Conservation (phyloP, 2,329 filamentous ascomycete species). For the Aureobasidium vineae region DNA sequence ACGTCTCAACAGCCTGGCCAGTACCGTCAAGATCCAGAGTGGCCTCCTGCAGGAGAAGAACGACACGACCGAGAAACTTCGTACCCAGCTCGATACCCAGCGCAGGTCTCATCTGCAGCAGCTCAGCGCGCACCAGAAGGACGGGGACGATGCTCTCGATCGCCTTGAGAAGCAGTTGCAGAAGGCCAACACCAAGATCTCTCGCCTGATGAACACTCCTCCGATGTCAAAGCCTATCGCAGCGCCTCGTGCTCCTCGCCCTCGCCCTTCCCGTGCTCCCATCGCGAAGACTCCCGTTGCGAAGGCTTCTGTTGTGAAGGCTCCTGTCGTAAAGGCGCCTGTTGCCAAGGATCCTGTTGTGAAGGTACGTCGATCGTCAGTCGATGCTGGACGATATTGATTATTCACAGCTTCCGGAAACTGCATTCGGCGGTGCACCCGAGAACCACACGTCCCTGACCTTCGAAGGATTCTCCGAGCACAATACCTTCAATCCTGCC, state of each 20-base stretch:
- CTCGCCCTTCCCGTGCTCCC: not conserved
- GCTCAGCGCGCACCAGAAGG: not conserved
- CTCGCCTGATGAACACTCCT: not conserved
- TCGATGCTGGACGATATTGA: not conserved
- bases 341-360: not conserved
- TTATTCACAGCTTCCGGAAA: not conserved
- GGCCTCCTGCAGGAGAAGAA: constrained; percentile 13
- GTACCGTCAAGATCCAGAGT: constrained; percentile 10
- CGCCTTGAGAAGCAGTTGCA: constrained; percentile 5
- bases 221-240: not conserved
- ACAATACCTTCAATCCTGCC: constrained; percentile 12
- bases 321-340: not conserved
- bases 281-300: not conserved
- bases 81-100: not conserved
- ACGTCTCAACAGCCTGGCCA: constrained; percentile 17
- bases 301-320: not conserved
- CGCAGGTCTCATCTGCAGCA: not conserved
- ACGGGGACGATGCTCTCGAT: not conserved
- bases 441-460: constrained; percentile 17
- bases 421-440: not conserved
- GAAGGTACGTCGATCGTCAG: not conserved
- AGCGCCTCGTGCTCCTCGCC: not conserved
- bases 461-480: constrained; percentile 17
- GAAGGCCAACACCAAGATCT: constrained; percentile 2
- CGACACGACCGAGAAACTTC: constrained; percentile 18